phyloP scores from a whole-genome alignment of 2,329 filamentous ascomycete species.

The Achaetomium macrosporum region DNA sequence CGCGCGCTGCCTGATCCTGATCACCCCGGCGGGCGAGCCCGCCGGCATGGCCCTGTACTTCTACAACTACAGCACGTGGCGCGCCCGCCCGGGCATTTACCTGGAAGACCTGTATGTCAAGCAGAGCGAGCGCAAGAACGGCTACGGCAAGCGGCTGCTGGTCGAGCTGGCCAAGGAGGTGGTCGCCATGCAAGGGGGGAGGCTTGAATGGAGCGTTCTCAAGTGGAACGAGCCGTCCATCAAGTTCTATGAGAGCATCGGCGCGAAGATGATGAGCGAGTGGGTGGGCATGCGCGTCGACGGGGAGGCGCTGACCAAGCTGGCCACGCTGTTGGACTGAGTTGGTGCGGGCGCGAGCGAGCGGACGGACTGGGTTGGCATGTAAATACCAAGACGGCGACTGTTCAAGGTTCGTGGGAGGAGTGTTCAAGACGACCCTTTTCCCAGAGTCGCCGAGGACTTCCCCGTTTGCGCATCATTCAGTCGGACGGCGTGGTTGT shows the following conservation, averaged over 20 bases:
- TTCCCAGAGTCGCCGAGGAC: too few species aligned
- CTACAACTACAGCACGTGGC: conserved; percentile 95
- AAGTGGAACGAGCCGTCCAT: conserved; percentile 93
- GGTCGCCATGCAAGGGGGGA: conserved; percentile 61
- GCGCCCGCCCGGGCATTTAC: conserved; percentile 79
- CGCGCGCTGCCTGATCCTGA: conserved; percentile 69
- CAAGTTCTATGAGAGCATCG: conserved; percentile 72
- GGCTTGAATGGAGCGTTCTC: conserved; percentile 85
- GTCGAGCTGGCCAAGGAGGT: conserved; percentile 75
- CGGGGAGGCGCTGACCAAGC: conserved; percentile 54
- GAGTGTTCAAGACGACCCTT: too few species aligned
- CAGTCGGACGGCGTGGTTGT: background rate
- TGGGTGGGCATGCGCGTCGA: conserved; percentile 75
- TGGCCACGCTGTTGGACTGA: conserved; percentile 45
- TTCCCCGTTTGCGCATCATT: background rate
- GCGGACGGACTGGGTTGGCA: too few species aligned
- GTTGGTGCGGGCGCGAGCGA: background rate
- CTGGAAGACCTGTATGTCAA: conserved; percentile 90
- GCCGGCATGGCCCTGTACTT: conserved; percentile 88
- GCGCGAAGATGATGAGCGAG: conserved; percentile 60
- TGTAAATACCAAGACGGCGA: too few species aligned
- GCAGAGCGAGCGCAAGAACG: conserved; percentile 61
- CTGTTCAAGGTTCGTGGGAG: too few species aligned
- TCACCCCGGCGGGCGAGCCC: conserved; percentile 40
- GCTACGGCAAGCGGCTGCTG: conserved; percentile 74